These are phyloP conservation scores for Dissophora ornata DNA, from an alignment of 192 early-diverging fungal genomes.

Conservation along the genomic window DNA sequence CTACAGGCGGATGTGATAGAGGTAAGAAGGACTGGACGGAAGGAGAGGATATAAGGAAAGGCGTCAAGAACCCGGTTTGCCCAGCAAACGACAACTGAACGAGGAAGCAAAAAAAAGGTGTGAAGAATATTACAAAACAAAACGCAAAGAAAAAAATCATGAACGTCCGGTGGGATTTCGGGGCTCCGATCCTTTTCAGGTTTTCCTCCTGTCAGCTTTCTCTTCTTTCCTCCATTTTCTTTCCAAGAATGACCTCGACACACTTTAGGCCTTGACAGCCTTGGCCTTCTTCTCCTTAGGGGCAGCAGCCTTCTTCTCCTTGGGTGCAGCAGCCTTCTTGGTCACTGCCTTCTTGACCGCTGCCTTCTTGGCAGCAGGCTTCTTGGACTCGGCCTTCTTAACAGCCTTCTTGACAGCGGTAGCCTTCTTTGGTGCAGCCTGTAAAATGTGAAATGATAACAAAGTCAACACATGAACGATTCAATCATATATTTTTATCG, in stretches of 20 bases:
- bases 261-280: constrained; percentile 48
- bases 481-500: too few species aligned
- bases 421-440: constrained; percentile 61
- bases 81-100: constrained; percentile 12
- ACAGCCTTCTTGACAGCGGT: constrained; percentile 56
- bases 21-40: constrained; percentile 10
- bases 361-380: constrained; percentile 59
- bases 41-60: constrained; percentile 31
- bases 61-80: constrained; percentile 8
- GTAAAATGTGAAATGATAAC: not conserved
- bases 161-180: constrained; percentile 1
- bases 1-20: not conserved
- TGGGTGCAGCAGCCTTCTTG: constrained; percentile 56
- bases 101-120: constrained; percentile 9
- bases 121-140: constrained; percentile 21
- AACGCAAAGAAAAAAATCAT: constrained; percentile 18
- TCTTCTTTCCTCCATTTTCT: not conserved
- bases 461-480: too few species aligned
- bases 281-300: constrained; percentile 56
- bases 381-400: constrained; percentile 65
- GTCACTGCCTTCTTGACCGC: constrained; percentile 63
- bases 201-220: not conserved
- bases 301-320: constrained; percentile 52
- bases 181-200: constrained; percentile 16
- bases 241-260: not conserved